Evolutionary conservation across 2,329 filamentous ascomycete genomes (phyloP).

Genomic region (Arachnomyces sp.): DNA sequence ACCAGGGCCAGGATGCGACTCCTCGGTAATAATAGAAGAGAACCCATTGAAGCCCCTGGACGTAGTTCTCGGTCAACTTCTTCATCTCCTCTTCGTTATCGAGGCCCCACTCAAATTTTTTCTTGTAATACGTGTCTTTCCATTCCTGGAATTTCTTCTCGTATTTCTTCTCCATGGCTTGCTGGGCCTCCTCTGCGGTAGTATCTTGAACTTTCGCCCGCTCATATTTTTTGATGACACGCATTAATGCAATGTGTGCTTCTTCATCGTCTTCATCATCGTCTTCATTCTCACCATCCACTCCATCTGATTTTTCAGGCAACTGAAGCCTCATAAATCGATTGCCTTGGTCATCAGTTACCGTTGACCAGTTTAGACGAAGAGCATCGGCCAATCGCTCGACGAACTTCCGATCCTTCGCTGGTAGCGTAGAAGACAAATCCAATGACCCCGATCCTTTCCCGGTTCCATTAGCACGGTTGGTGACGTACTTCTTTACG

Average conservation of each 20-base stretch:
- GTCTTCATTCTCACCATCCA: slow-evolving; percentile 30
- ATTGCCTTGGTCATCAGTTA: slow-evolving; percentile 57
- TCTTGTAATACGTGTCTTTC: slow-evolving; percentile 89
- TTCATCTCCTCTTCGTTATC: slow-evolving; percentile 73
- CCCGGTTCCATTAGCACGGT: slow-evolving; percentile 49
- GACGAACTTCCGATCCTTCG: slow-evolving; percentile 85
- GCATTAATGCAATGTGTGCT: slow-evolving; percentile 69
- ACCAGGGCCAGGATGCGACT: slow-evolving; percentile 98
- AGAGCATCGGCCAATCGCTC: slow-evolving; percentile 72
- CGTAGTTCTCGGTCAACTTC: slow-evolving; percentile 87
- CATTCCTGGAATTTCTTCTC: slow-evolving; percentile 82
- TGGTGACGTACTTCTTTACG: slow-evolving; percentile 74
- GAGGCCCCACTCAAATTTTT: slow-evolving; percentile 83
- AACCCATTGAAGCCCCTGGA: slow-evolving; percentile 96
- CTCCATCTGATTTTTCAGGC: slow-evolving; percentile 43
- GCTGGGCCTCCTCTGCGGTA: slow-evolving; percentile 69
- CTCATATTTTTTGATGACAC: slow-evolving; percentile 84
- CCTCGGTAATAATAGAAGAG: slow-evolving; percentile 96
- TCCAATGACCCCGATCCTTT: slow-evolving; percentile 53
- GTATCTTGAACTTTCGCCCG: slow-evolving; percentile 79
- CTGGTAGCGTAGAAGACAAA: slow-evolving; percentile 64
- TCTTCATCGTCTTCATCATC: slow-evolving; percentile 74
- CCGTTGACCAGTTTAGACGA: slow-evolving; percentile 57
- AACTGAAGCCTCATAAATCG: slow-evolving; percentile 59
- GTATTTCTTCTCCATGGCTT: slow-evolving; percentile 75